Evolutionary conservation across 2,329 filamentous ascomycete species (phyloP), one percentile per base, ranked within the genome.

Genomic region (Epichloe brachyelytri): DNA sequence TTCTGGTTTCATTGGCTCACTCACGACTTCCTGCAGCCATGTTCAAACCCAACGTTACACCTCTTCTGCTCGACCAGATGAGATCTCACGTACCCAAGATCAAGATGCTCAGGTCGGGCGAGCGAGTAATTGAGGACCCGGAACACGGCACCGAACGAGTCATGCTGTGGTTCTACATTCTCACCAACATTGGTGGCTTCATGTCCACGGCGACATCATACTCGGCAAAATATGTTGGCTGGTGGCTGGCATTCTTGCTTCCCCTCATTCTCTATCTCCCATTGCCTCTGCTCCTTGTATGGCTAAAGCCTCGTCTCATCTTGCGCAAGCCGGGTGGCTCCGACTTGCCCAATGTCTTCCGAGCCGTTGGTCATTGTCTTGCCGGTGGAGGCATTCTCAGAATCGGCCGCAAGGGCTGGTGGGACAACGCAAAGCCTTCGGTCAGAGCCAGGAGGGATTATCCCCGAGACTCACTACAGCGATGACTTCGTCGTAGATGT

Each of bases 21-120:
- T 30, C 5, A 43, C 36, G 30, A 3, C 19, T 30, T 8, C 22
- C 39, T 22, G 7, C 26, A 55, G 54, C 68, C 54, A 71, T 73
- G 66, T 87, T 88, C 73, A 89, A 89, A 70, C 70, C 82, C 39
- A 88, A 87, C 56, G 81, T 89, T 38, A 79, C 81, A 0, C 81
- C 82, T 0, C 68, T 85, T 17, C 74, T 86, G 30, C 78, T 83
- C 11, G 83, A 86, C 56, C 82, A 86, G 59, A 76, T 83, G 59
- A 73, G 69, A 3, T 72, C 75, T 20, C 78, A 77, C 4, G 76
- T 75, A 33, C 58, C 62, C 26, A 58, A 51, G 2, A 56, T 61
- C 40, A 49, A 54, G 33, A 61, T 57, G 0, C 72, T 75, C 10
- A 60, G 61, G 41, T 76, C 67, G 3, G 83, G 83, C 17, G 79